Evolutionary conservation across 495 filamentous ascomycete species (phyloP).

Genomic region (Penicillium salamii): DNA sequence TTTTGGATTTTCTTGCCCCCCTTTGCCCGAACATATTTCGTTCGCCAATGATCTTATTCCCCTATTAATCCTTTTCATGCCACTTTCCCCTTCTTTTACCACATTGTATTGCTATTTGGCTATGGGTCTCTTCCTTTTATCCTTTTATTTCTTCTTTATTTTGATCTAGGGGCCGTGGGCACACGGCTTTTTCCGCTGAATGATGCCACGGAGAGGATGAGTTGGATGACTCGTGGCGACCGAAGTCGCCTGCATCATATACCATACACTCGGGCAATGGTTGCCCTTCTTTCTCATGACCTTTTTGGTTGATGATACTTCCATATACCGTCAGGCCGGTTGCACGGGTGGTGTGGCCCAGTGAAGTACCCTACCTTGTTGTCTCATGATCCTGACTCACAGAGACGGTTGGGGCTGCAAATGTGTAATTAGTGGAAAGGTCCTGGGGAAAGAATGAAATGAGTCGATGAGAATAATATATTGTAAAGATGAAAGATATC

Average conservation of each 20-base stretch:
- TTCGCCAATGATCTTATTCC: constrained; percentile 18
- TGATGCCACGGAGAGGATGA: constrained; percentile 4
- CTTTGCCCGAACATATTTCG: constrained; percentile 25
- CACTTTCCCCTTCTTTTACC: constrained; percentile 28
- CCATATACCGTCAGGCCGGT: constrained; percentile 11
- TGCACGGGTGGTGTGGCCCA: constrained; percentile 22
- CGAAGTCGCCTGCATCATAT: not conserved
- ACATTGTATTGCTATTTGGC: constrained; percentile 46
- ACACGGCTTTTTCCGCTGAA: constrained; percentile 7
- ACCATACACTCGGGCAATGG: not conserved
- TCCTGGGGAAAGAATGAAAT: constrained; percentile 17
- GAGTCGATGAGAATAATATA: constrained; percentile 19
- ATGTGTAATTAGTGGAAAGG: constrained; percentile 28
- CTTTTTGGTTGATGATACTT: constrained; percentile 7
- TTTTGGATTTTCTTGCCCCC: constrained; percentile 17
- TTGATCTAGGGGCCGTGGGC: constrained; percentile 5
- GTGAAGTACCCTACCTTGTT: constrained; percentile 17
- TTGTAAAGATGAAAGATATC: not conserved
- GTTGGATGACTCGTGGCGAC: not conserved
- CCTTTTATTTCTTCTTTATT: constrained; percentile 10
- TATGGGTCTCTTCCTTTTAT: constrained; percentile 33
- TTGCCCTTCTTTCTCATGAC: constrained; percentile 8
- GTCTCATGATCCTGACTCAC: constrained; percentile 16
- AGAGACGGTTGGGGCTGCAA: constrained; percentile 9
- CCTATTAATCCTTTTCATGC: constrained; percentile 32